These are phyloP conservation scores for Blastocystis sp. DNA, from an alignment of 352 stramenopile species.

Conservation along the genomic window DNA sequence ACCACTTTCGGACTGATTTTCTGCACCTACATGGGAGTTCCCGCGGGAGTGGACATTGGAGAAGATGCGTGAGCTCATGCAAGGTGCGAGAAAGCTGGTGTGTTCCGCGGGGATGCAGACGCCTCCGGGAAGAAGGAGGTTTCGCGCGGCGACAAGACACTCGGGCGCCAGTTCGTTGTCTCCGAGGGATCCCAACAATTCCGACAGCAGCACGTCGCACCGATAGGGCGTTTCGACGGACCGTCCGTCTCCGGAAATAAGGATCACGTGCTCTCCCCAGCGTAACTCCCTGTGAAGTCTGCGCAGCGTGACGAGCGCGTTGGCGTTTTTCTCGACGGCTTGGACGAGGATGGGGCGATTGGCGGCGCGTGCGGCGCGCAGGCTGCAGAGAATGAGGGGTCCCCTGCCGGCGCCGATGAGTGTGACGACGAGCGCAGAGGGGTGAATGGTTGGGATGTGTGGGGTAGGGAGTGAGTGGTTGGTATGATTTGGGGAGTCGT, in stretches of 20 bases:
- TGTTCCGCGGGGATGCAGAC: conserved; percentile 79
- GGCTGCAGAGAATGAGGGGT: conserved; percentile 77
- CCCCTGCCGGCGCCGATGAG: conserved; percentile 86
- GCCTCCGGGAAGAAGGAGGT: conserved; percentile 73
- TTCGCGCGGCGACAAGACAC: conserved; percentile 85
- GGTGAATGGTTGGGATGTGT: background rate
- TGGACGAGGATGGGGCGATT: conserved; percentile 75
- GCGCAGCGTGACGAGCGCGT: conserved; percentile 84
- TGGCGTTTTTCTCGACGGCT: conserved; percentile 95
- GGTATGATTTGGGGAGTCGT: background rate
- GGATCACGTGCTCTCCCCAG: conserved; percentile 68
- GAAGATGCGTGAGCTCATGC: conserved; percentile 84
- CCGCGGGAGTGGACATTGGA: conserved; percentile 69
- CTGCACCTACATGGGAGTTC: background rate
- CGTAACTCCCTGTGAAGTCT: conserved; percentile 61
- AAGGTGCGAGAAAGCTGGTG: conserved; percentile 82
- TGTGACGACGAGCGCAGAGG: conserved; percentile 62
- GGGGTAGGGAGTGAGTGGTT: background rate
- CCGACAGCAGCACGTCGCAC: conserved; percentile 85
- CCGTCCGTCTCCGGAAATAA: conserved; percentile 75
- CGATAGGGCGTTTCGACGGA: conserved; percentile 70
- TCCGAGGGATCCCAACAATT: conserved; percentile 86
- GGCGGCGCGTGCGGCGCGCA: conserved; percentile 67
- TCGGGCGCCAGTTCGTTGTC: conserved; percentile 97
- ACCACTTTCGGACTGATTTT: background rate